A percentile compares a stretch with the other conserved stretches of the same genome.
Conservation (phyloP, 164 flowering plant genomes). For the Magnolia sinica region DNA sequence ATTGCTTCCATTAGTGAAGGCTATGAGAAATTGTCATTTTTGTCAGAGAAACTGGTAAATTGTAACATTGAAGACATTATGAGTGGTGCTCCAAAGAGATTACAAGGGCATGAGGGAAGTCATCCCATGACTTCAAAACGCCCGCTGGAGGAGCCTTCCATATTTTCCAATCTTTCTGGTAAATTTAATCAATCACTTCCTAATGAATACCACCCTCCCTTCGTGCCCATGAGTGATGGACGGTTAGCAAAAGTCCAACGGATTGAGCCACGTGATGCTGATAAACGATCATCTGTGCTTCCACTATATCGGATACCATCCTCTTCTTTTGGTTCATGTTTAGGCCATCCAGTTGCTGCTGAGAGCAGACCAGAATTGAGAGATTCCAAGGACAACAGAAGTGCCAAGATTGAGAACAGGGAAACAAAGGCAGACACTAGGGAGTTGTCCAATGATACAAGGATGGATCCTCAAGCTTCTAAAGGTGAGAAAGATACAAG, state of each 20-base stretch:
- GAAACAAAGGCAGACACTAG: slow-evolving; percentile 44
- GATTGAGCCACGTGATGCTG: slow-evolving; percentile 57
- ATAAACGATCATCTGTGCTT: slow-evolving; percentile 57
- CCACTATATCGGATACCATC: slow-evolving; percentile 39
- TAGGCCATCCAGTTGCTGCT: slow-evolving; percentile 36
- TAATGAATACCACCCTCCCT: slow-evolving; percentile 39
- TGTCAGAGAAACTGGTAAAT: neutral
- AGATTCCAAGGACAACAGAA: slow-evolving; percentile 59
- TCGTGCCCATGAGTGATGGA: slow-evolving; percentile 47
- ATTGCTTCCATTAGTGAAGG: neutral
- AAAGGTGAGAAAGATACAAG: slow-evolving; percentile 54
- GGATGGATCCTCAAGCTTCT: slow-evolving; percentile 40
- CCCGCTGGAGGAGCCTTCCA: slow-evolving; percentile 40
- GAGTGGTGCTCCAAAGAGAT: slow-evolving; percentile 63
- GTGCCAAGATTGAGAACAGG: slow-evolving; percentile 45
- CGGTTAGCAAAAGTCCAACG: slow-evolving; percentile 57
- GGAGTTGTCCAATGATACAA: slow-evolving; percentile 39
- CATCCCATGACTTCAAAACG: slow-evolving; percentile 42
- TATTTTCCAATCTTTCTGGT: slow-evolving; percentile 23
- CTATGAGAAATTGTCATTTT: neutral
- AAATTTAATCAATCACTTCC: slow-evolving; percentile 28
- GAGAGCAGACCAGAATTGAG: slow-evolving; percentile 55
- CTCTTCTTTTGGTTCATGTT: slow-evolving; percentile 34
- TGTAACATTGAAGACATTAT: slow-evolving; percentile 20
- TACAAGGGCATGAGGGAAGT: slow-evolving; percentile 49